These are phyloP conservation scores for Myxozyma neotropica DNA, from an alignment of 805 yeast species.

Conservation along the genomic window DNA sequence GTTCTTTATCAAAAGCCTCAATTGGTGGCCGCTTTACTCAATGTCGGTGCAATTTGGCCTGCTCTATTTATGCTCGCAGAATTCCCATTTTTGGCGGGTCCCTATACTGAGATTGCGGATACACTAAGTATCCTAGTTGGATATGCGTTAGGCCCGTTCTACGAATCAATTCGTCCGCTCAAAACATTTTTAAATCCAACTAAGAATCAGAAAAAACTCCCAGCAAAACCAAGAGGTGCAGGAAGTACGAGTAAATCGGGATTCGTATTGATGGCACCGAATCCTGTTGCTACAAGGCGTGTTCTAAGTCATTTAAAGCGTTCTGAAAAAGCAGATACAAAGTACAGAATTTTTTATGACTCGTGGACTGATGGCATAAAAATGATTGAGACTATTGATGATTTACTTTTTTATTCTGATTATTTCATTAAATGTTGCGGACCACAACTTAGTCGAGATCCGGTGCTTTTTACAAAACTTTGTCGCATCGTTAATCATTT, in stretches of 20 bases:
- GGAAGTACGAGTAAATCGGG: neutral
- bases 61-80: conserved; percentile 59
- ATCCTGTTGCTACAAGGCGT: conserved; percentile 9
- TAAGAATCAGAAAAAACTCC: conserved; percentile 11
- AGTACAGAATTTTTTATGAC: conserved; percentile 27
- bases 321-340: conserved; percentile 21
- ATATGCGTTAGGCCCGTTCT: conserved; percentile 54
- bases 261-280: conserved; percentile 12
- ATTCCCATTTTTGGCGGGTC: conserved; percentile 62
- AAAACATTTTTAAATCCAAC: neutral
- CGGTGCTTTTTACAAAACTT: conserved; percentile 56
- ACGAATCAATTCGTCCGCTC: conserved; percentile 29
- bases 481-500: conserved; percentile 55
- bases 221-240: neutral
- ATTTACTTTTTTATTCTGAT: conserved; percentile 52
- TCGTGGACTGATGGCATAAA: conserved; percentile 56
- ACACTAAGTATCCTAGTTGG: conserved; percentile 56
- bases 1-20: conserved; percentile 46
- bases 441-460: conserved; percentile 53
- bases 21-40: conserved; percentile 56
- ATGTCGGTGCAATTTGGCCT: conserved; percentile 65
- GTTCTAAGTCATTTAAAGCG: conserved; percentile 27
- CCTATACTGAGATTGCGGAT: conserved; percentile 53
- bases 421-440: conserved; percentile 59
- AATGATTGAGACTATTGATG: conserved; percentile 45